Percentiles rank a stretch among this genome's conserved stretches.
Conservation (phyloP, 129 eudicot species). For the Chrysanthemum seticuspe region DNA sequence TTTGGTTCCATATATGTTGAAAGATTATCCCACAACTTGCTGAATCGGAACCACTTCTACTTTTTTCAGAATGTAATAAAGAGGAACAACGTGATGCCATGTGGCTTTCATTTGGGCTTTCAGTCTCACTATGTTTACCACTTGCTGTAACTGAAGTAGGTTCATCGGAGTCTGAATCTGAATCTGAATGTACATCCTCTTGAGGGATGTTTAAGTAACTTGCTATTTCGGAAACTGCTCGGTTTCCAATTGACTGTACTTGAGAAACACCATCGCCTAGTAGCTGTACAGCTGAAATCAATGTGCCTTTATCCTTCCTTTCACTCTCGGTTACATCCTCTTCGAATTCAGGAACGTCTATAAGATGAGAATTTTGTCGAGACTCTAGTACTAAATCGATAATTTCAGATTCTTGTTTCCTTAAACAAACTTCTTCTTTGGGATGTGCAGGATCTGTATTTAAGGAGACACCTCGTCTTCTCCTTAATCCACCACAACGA, state of each 20-base stretch:
- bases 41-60: conserved; percentile 61
- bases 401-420: conserved; percentile 39
- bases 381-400: conserved; percentile 42
- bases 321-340: conserved; percentile 38
- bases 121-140: conserved; percentile 35
- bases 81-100: conserved; percentile 44
- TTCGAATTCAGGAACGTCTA: conserved; percentile 73
- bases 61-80: conserved; percentile 82
- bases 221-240: conserved; percentile 79
- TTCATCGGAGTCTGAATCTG: conserved; percentile 62
- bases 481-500: conserved; percentile 61
- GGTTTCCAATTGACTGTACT: conserved; percentile 86
- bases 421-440: conserved; percentile 34
- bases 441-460: conserved; percentile 32
- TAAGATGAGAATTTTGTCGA: conserved; percentile 42
- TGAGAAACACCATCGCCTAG: conserved; percentile 96
- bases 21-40: conserved; percentile 76
- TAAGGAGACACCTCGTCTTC: conserved; percentile 55
- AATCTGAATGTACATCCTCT: conserved; percentile 68
- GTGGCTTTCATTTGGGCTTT: conserved; percentile 31
- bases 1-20: conserved; percentile 84
- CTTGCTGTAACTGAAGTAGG: conserved; percentile 41
- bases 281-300: conserved; percentile 85
- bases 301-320: conserved; percentile 49
- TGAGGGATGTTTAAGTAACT: conserved; percentile 71